Evolutionary conservation across 163 green algal species (phyloP).

Genomic region (Scenedesmus sp.): DNA sequence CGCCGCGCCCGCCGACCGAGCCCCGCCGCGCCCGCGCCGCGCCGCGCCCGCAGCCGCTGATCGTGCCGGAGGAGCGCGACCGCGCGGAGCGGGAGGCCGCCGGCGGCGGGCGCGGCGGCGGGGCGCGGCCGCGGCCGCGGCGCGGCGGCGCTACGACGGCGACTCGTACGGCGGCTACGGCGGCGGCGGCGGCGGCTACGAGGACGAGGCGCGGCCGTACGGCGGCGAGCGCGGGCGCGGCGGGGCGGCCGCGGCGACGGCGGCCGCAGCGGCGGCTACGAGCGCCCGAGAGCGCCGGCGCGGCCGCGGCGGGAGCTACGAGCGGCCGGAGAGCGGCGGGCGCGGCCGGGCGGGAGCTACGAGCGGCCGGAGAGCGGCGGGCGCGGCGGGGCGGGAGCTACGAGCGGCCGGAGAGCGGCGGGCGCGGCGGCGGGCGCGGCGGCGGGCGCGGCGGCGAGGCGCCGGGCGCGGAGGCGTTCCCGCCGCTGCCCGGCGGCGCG

Average conservation of each 20-base stretch:
- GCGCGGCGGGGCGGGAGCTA: no score
- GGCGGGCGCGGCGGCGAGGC: not conserved
- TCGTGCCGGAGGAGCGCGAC: not conserved
- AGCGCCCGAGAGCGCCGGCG: not conserved
- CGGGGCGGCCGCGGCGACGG: not conserved
- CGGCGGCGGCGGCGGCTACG: not conserved
- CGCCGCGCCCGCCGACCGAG: no score
- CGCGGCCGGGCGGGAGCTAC: not conserved
- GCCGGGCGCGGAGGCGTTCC: not conserved
- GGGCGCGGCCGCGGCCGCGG: not conserved
- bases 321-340: not conserved
- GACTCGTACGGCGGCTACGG: not conserved
- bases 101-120: not conserved
- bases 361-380: no score
- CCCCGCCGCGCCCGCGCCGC: no score
- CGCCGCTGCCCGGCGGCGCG: not conserved
- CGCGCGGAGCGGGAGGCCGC: not conserved
- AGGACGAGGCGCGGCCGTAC: not conserved
- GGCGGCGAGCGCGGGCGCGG: not conserved
- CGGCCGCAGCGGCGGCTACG: not conserved
- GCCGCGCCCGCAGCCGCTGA: no score
- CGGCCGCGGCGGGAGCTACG: not conserved
- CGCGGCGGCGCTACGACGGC: no score
- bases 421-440: not conserved
- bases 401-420: no score